These are phyloP conservation scores for Aschersonia sp. DNA, from an alignment of 2,329 filamentous ascomycete species.

Conservation along the genomic window DNA sequence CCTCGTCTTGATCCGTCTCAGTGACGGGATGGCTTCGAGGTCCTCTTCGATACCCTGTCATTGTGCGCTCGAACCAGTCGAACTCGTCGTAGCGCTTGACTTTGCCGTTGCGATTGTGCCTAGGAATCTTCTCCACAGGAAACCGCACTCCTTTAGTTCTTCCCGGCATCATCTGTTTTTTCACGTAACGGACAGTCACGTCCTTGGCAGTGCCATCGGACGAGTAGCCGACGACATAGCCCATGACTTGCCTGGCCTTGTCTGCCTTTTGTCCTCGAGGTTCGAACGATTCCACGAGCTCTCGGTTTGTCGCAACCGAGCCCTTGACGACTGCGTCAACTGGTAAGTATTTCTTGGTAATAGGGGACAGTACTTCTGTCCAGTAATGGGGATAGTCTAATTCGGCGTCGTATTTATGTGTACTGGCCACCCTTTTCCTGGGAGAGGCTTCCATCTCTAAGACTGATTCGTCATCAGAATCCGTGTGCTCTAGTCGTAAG, in stretches of 20 bases:
- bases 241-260: constrained; percentile 75
- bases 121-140: constrained; percentile 62
- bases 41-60: constrained; percentile 54
- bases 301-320: constrained; percentile 55
- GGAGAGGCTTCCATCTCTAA: constrained; percentile 33
- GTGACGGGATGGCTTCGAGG: constrained; percentile 40
- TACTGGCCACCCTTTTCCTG: constrained; percentile 12
- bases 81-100: constrained; percentile 61
- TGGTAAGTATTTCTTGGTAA: constrained; percentile 64
- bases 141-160: constrained; percentile 79
- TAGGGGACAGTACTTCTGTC: constrained; percentile 76
- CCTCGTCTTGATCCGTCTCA: constrained; percentile 65
- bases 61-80: constrained; percentile 78
- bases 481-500: constrained; percentile 20
- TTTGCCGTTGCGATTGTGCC: constrained; percentile 67
- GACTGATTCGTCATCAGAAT: constrained; percentile 45
- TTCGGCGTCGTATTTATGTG: constrained; percentile 54
- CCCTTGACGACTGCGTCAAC: constrained; percentile 64
- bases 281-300: constrained; percentile 62
- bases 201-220: constrained; percentile 84
- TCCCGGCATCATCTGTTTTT: constrained; percentile 67
- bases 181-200: constrained; percentile 83
- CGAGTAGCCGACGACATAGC: constrained; percentile 75
- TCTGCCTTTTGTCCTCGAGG: constrained; percentile 74
- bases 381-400: constrained; percentile 82